Evolutionary conservation across 2,329 filamentous ascomycete species (phyloP), one percentile per base, ranked within the genome.

Genomic region (Claviceps sp.): DNA sequence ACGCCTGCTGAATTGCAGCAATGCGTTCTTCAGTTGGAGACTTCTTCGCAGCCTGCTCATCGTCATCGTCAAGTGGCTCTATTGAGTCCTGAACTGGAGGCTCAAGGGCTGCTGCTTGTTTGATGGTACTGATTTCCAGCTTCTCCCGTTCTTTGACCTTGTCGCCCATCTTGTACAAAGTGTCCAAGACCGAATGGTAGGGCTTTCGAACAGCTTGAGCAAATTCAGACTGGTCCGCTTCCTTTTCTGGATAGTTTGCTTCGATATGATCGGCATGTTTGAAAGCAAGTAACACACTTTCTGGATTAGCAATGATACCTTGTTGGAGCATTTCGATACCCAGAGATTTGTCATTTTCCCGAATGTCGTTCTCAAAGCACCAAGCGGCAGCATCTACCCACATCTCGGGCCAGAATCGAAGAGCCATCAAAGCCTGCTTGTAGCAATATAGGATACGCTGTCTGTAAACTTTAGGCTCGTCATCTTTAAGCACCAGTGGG

Each of bases 331-430:
- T 87, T 9, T 88, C 81, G 24, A 85, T 80, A 11, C 89, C 89
- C 54, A 70, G 62, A 5, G 76, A 71, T 54, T 75, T 73, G 46
- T 77, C 77, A 38, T 89, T 84, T 45, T 81, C 71, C 9, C 68
- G 63, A 58, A 90, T 71, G 45, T 79, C 79, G 60, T 93, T 89
- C 51, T 85, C 78, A 61, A 89, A 89, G 66, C 88, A 95, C 81
- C 91, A 97, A 58, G 95, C 87, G 1, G 90, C 87, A 9, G 89
- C 91, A 54, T 96, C 89, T 48, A 89, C 90, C 93, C 93, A 98
- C 59, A 96, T 83, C 64, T 95, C 87, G 4, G 93, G 90, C 80
- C 91, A 93, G 68, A 97, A 98, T 49, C 90, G 83, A 52, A 98
- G 72, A 4, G 89, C 85, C 86, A 96, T 95, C 47, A 95, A 72